Percentiles rank a stretch among this genome's conserved stretches.
These are phyloP conservation scores for Gaeumannomyces sp. DNA, from an alignment of 2,329 filamentous ascomycete genomes.

Conservation along the genomic window DNA sequence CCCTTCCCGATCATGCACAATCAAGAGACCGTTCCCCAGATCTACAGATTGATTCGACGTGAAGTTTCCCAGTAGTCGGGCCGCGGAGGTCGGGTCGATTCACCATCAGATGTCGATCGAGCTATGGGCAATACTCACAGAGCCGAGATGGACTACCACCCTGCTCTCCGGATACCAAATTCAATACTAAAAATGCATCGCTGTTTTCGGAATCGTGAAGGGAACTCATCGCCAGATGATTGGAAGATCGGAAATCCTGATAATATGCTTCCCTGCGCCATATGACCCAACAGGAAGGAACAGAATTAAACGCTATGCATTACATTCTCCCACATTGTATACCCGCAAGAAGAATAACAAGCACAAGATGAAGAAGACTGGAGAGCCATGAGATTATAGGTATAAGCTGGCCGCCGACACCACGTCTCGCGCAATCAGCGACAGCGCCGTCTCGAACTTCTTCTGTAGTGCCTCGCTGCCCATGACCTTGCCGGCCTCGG, in stretches of 20 bases:
- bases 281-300: not conserved
- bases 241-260: not conserved
- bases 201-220: not conserved
- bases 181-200: not conserved
- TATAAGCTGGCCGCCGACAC: conserved; percentile 93
- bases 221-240: not conserved
- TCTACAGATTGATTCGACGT: too few species aligned
- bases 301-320: not conserved
- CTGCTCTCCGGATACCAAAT: too few species aligned
- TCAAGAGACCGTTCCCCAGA: too few species aligned
- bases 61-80: too few species aligned
- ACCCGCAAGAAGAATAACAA: not conserved
- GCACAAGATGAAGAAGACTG: not conserved
- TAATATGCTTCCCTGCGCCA: not conserved
- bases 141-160: too few species aligned
- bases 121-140: too few species aligned
- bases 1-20: too few species aligned
- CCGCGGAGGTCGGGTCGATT: too few species aligned
- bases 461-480: conserved; percentile 87
- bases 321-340: not conserved
- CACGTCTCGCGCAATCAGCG: conserved; percentile 86
- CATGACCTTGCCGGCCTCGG: conserved; percentile 95
- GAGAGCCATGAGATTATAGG: conserved; percentile 41
- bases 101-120: too few species aligned
- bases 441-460: conserved; percentile 83